Base-by-base conservation (phyloP, 805 yeast species). In the Candida cerambycidarum region DNA sequence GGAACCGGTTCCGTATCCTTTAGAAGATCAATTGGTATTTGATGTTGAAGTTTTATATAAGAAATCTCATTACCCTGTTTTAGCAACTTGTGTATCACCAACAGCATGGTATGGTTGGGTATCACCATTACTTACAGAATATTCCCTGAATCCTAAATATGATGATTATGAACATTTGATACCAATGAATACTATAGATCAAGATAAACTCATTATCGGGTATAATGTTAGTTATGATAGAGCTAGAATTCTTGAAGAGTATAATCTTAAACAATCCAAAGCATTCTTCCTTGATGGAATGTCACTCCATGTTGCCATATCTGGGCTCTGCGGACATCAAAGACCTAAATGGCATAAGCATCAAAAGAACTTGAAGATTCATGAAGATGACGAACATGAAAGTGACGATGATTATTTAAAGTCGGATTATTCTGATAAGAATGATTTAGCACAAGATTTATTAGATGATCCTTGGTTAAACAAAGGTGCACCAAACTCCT, bases 41-140 rank as follows among this genome's bases (percentile, higher is more conserved):
- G 99, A 93, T 62, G 90, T 88, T 9, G 99, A 93, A 59, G 87
- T 84, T 0, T 59, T 90, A 55, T 90, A 89, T 63, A 83, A 87
- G 51, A 62, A 79, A 1, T 79, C 93, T 0, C 76, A 75, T 3
- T 90, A 80, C 57, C 83, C 98, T 0, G 79, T 85, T 0, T 58
- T 93, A 62, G 97, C 96, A 1, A 77, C 86, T 0, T 95, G 96
- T 9, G 82, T 75, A 1, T 80, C 96, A 0, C 59, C 72, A 0
- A 68, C 74, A 8, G 95, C 96, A 0, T 89, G 97, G 96, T 93
- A 90, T 57, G 81, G 83, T 0, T 93, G 99, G 99, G 82, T 89
- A 7, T 89, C 96, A 0, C 99, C 99, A 0, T 82, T 75, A 58
- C 60, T 93, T 15, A 73, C 85, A 1, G 77, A 76, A 2, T 80